Base-by-base conservation (phyloP, 2,329 filamentous ascomycete species). In the Xylaria sp. region DNA sequence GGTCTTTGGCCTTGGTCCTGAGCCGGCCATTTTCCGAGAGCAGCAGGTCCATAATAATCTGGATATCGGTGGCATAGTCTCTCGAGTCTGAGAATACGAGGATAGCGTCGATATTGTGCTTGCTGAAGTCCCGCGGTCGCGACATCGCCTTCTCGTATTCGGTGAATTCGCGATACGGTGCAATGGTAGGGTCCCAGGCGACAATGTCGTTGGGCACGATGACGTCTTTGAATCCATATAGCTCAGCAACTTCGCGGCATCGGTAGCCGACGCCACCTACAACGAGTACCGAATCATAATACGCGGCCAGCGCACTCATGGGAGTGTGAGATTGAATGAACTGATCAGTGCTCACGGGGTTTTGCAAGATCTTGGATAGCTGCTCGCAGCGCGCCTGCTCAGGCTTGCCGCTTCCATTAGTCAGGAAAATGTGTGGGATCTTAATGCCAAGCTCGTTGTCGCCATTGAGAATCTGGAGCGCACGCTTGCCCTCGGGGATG, bases 281-380 rank as follows among this genome's bases (percentile, higher is more conserved):
- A 3, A 93, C 91, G 3, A 94, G 85, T 43, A 94, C 91, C 2
- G 91, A 93, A 75, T 89, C 86, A 84, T 93, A 93, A 85, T 93
- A 93, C 79, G 93, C 90, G 25, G 91, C 83, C 75, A 93, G 82
- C 55, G 91, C 91, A 68, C 90, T 90, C 91, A 93, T 93, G 73
- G 91, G 91, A 3, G 90, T 93, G 84, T 92, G 91, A 1, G 89
- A 91, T 80, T 93, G 91, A 78, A 93, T 92, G 84, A 93, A 94
- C 79, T 93, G 91, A 67, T 92, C 90, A 46, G 88, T 91, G 61
- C 84, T 87, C 79, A 92, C 88, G 62, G 89, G 89, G 75, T 86
- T 86, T 67, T 86, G 81, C 55, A 93, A 84, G 71, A 93, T 92
- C 78, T 88, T 87, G 72, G 87, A 85, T 20, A 93, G 86, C 80